Percentiles rank a stretch among this genome's conserved stretches.
These are phyloP conservation scores for Psilocybe azurescens DNA, from an alignment of 768 basidiomycete species.

Conservation along the genomic window DNA sequence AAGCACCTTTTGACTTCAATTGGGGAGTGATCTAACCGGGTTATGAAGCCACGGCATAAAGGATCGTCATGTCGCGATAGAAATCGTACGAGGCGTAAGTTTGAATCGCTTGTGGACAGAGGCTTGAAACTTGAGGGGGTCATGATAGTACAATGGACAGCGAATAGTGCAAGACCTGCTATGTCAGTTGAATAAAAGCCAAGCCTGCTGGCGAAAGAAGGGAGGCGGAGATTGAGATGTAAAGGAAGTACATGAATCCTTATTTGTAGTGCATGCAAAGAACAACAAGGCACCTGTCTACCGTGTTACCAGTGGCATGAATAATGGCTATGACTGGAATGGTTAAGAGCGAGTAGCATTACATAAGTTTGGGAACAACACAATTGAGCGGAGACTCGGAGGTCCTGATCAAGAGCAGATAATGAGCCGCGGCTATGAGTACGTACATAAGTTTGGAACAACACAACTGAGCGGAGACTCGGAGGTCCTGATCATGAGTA, in stretches of 20 bases:
- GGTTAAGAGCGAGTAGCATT: no score
- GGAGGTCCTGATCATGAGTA: no score
- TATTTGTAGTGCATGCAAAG: background rate
- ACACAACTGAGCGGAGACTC: no score
- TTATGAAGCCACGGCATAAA: slow-evolving; percentile 31
- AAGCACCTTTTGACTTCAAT: slow-evolving; percentile 26
- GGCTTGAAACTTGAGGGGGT: slow-evolving; percentile 25
- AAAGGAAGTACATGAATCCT: background rate
- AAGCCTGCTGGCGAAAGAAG: background rate
- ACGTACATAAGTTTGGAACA: no score
- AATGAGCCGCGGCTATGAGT: no score
- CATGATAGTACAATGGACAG: slow-evolving; percentile 3
- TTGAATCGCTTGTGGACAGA: slow-evolving; percentile 11
- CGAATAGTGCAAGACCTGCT: background rate
- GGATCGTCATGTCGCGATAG: slow-evolving; percentile 31
- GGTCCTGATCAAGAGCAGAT: no score
- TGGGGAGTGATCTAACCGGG: slow-evolving; percentile 33
- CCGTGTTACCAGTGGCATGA: background rate
- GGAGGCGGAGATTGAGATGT: background rate
- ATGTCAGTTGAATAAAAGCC: background rate
- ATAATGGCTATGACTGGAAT: background rate
- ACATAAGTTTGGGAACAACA: no score
- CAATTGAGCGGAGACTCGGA: no score
- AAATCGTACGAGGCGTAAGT: slow-evolving; percentile 24
- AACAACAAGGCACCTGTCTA: background rate